Percentiles rank a stretch among this genome's conserved stretches.
phyloP scores from a whole-genome alignment of 164 flowering plant species.

The Litsea cubeba region DNA sequence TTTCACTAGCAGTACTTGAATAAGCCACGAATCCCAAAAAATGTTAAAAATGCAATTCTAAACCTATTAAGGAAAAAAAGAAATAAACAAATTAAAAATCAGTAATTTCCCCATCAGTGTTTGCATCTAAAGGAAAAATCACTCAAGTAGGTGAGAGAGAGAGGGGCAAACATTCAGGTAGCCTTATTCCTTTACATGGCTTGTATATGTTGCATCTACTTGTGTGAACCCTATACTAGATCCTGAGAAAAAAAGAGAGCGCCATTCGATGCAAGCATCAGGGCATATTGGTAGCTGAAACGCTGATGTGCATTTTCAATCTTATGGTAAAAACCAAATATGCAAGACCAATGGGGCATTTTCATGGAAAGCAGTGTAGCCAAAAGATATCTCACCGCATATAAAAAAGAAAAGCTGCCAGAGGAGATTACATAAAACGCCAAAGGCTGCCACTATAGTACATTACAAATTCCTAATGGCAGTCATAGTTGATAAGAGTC shows the following conservation, averaged over 20 bases:
- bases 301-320: conserved; percentile 12
- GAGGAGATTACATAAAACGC: conserved; percentile 14
- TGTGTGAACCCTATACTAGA: not conserved
- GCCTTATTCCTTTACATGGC: not conserved
- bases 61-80: not conserved
- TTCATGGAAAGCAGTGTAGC: conserved; percentile 27
- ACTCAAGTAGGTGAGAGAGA: not conserved
- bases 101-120: not conserved
- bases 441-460: conserved; percentile 26
- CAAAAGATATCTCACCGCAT: conserved; percentile 27
- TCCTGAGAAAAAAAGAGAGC: not conserved
- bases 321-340: conserved; percentile 11
- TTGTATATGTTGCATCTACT: conserved; percentile 15
- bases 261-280: conserved; percentile 3
- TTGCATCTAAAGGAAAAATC: not conserved
- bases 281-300: conserved; percentile 24
- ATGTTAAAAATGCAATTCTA: conserved; percentile 17
- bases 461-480: conserved; percentile 9
- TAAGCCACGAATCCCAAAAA: conserved; percentile 6
- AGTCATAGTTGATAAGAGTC: conserved; percentile 18
- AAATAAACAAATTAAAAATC: not conserved
- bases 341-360: conserved; percentile 23
- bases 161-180: not conserved
- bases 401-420: conserved; percentile 28
- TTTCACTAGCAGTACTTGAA: not conserved